These are phyloP conservation scores for Sugiyamaella boreocaroliniensis DNA, from an alignment of 805 yeast species.

Conservation along the genomic window DNA sequence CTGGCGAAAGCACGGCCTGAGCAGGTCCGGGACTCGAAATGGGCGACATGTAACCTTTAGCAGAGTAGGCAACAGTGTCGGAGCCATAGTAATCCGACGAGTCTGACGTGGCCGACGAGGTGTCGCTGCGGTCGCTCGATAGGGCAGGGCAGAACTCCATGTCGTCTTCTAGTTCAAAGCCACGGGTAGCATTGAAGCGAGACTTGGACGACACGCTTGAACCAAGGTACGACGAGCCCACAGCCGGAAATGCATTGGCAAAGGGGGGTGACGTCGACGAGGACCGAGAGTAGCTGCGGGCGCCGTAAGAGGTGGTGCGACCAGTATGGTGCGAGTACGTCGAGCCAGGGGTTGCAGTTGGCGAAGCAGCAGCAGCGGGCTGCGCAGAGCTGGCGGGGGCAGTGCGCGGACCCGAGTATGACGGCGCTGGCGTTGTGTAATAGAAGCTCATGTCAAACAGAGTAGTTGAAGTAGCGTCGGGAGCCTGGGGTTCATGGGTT, in stretches of 20 bases:
- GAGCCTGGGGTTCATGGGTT: not conserved
- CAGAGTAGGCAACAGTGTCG: not conserved
- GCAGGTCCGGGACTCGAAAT: conserved; percentile 9
- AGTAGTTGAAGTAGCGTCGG: not conserved
- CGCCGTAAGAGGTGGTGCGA: not conserved
- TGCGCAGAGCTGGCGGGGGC: not conserved
- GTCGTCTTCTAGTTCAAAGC: conserved; percentile 68
- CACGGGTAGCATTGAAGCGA: conserved; percentile 54
- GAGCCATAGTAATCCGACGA: not conserved
- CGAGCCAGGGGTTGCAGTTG: no score
- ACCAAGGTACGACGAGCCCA: conserved; percentile 3
- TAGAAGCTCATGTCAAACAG: conserved; percentile 11
- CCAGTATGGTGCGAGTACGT: not conserved
- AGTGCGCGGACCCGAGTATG: conserved; percentile 4
- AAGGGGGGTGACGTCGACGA: conserved; percentile 28
- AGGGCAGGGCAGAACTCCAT: conserved; percentile 57
- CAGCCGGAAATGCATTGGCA: conserved; percentile 20
- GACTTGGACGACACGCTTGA: conserved; percentile 14
- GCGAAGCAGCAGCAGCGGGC: not conserved
- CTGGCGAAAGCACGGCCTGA: conserved; percentile 6
- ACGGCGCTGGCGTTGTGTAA: conserved; percentile 10
- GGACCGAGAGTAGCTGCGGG: conserved; percentile 18
- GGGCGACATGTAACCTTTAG: conserved; percentile 7
- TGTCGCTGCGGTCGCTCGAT: conserved; percentile 5
- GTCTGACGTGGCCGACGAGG: conserved; percentile 7